A percentile compares a stretch with the other conserved stretches of the same genome.
phyloP scores from a whole-genome alignment of 495 filamentous ascomycete species.

The Trypethelium eluteriae region DNA sequence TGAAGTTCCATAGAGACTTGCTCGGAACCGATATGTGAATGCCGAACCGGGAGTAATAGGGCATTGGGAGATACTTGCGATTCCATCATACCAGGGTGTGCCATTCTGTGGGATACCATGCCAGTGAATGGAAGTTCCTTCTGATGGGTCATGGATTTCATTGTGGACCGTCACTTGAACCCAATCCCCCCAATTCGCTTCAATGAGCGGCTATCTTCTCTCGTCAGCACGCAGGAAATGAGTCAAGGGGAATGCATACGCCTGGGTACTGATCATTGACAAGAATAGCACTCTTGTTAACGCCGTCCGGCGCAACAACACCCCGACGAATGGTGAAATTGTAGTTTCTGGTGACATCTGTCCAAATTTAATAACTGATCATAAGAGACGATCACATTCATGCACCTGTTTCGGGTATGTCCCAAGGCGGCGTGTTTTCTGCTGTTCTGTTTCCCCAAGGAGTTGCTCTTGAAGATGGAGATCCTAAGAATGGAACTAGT shows the following conservation, averaged over 20 bases:
- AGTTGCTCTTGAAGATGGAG: neutral
- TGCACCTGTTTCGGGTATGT: neutral
- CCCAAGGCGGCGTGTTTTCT: conserved; percentile 10
- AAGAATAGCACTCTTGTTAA: conserved; percentile 40
- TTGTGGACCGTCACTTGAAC: conserved; percentile 25
- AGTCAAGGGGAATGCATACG: neutral
- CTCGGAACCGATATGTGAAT: conserved; percentile 24
- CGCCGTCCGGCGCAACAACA: conserved; percentile 41
- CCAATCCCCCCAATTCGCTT: conserved; percentile 30
- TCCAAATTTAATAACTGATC: conserved; percentile 19
- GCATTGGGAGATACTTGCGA: conserved; percentile 21
- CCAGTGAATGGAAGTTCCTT: conserved; percentile 27
- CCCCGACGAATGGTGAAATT: conserved; percentile 48
- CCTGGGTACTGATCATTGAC: conserved; percentile 36
- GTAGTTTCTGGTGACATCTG: conserved; percentile 43
- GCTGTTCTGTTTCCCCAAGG: conserved; percentile 22
- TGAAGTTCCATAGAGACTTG: conserved; percentile 17
- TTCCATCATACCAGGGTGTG: conserved; percentile 25
- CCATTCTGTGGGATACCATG: conserved; percentile 22
- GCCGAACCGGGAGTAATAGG: conserved; percentile 25
- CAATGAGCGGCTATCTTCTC: conserved; percentile 14
- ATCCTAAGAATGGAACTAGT: neutral
- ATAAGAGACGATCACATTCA: conserved; percentile 12
- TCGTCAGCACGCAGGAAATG: neutral
- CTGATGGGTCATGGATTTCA: conserved; percentile 19